A percentile compares a stretch with the other conserved stretches of the same genome.
These are phyloP conservation scores for Talaromyces amestolkiae DNA, from an alignment of 2,329 filamentous ascomycete species.

Conservation along the genomic window DNA sequence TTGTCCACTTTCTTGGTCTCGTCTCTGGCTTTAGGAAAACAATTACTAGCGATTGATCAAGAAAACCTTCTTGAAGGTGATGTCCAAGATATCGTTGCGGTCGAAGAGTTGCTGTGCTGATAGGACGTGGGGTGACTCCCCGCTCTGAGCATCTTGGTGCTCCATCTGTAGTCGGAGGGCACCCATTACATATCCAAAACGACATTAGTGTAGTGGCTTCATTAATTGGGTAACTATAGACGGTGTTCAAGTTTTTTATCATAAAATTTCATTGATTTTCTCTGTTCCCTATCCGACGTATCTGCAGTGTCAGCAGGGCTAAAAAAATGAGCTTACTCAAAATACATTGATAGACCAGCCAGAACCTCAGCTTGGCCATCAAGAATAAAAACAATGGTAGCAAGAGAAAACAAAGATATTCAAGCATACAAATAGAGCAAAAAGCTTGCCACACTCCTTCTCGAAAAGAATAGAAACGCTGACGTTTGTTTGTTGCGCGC, in stretches of 20 bases:
- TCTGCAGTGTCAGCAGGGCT: slow-evolving; percentile 6
- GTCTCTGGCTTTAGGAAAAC: neutral
- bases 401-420: slow-evolving; percentile 1
- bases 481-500: neutral
- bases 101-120: neutral
- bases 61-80: too few relatives aligned
- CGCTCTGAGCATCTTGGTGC: neutral
- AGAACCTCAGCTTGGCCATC: neutral
- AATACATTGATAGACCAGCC: slow-evolving; percentile 14
- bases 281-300: neutral
- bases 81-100: neutral
- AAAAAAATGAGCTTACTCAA: slow-evolving; percentile 7
- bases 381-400: slow-evolving; percentile 2
- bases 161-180: neutral
- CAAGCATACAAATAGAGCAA: slow-evolving; percentile 1
- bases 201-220: neutral
- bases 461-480: neutral
- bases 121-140: neutral
- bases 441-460: neutral
- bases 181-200: neutral
- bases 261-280: neutral
- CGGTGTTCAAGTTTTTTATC: neutral
- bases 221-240: neutral
- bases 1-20: neutral
- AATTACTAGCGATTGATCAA: neutral